Evolutionary conservation across 2,329 filamentous ascomycete species (phyloP), one percentile per base, ranked within the genome.

Genomic region (Aspergillus nomiae): DNA sequence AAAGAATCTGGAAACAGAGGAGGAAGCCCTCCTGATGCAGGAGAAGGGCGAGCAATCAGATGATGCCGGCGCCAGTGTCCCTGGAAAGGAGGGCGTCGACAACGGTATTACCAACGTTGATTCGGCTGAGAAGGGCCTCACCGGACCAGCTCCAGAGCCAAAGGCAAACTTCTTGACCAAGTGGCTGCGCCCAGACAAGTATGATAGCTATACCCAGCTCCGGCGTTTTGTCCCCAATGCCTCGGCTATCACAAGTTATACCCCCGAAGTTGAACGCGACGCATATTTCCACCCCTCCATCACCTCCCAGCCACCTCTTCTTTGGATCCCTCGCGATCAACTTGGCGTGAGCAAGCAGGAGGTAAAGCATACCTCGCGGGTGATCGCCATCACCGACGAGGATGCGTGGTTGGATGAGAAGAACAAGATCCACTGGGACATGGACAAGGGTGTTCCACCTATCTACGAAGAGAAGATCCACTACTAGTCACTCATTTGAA

Each of bases 271-370:
- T 1, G 86, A 90, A 73, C 81, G 83, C 12, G 84, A 90, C 56
- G 93, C 91, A 0, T 94, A 92, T 78, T 86, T 86, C 76, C 89
- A 93, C 65, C 92, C 92, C 0, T 85, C 90, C 0, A 84, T 94
- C 73, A 85, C 77, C 28, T 83, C 86, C 64, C 68, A 83, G 69
- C 78, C 86, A 1, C 91, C 91, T 2, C 80, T 92, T 34, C 82
- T 97, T n/a, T 97, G 93, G 93, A 91, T 97, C 60, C 92, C 93
- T 0, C 83, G 86, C 62, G 93, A 97, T 71, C 79, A 84, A 1
- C 86, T 88, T 28, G 91, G 92, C 11, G 86, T 97, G 48, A 92
- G 89, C 59, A 84, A 84, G 70, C 91, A 96, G 74, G 93, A 96
- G 77, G 83, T 95, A 59, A 83, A 83, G 14, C 90, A 95, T 70